Conservation (phyloP, 768 basidiomycete genomes). For the Suillus plorans region DNA sequence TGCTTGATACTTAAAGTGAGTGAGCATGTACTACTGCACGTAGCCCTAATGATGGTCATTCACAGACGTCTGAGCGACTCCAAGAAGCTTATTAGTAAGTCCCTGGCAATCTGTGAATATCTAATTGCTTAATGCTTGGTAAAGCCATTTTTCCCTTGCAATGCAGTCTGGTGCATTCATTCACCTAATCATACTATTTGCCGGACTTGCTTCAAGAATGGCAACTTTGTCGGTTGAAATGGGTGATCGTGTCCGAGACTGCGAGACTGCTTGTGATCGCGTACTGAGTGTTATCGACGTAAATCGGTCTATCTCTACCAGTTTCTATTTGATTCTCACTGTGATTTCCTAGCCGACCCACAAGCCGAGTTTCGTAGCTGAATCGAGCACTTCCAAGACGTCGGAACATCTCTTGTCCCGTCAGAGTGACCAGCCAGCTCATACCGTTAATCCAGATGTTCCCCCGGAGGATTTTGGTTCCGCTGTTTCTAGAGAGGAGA, state of each 20-base stretch:
- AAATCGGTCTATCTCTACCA: slow-evolving; percentile 9
- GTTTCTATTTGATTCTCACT: slow-evolving; percentile 9
- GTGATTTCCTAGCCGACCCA: slow-evolving; percentile 17
- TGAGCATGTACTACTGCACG: not conserved
- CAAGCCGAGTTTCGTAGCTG: not conserved
- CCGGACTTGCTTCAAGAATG: slow-evolving; percentile 62
- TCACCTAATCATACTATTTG: slow-evolving; percentile 61
- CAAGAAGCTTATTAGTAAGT: slow-evolving; percentile 55
- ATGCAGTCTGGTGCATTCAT: slow-evolving; percentile 77
- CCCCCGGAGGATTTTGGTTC: slow-evolving; percentile 18
- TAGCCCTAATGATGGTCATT: slow-evolving; percentile 6
- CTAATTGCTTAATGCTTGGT: slow-evolving; percentile 1
- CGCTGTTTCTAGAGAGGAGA: slow-evolving; percentile 9
- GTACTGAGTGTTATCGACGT: slow-evolving; percentile 35
- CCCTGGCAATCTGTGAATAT: slow-evolving; percentile 1
- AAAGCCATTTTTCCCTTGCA: slow-evolving; percentile 58
- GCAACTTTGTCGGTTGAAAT: slow-evolving; percentile 45
- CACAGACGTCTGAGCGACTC: slow-evolving; percentile 47
- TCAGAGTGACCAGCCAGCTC: not conserved
- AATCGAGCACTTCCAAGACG: not conserved
- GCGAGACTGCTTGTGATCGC: slow-evolving; percentile 25
- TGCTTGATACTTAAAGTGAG: slow-evolving; percentile 50
- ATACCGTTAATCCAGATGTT: slow-evolving; percentile 4
- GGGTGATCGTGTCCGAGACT: slow-evolving; percentile 34
- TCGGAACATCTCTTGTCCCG: slow-evolving; percentile 3